phyloP scores from a whole-genome alignment of 148 eudicot genomes.

The Spergularia bocconei region DNA sequence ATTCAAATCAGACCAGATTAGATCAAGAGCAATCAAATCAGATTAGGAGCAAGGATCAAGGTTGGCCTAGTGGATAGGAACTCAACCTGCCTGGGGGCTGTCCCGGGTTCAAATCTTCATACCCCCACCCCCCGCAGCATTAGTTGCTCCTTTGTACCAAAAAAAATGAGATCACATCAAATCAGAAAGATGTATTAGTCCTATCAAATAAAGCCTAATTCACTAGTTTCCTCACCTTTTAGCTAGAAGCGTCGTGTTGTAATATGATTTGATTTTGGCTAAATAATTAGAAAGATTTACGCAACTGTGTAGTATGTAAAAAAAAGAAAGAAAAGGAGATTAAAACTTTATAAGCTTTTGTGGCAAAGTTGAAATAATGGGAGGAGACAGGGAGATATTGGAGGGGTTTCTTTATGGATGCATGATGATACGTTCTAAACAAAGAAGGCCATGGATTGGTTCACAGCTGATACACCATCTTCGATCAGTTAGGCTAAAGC shows the following conservation, averaged over 20 bases:
- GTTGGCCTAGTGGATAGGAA: too few relatives aligned
- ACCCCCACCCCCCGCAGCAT: too few relatives aligned
- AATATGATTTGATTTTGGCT: not conserved
- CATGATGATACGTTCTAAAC: slow-evolving; percentile 24
- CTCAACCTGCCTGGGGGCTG: too few relatives aligned
- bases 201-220: too few relatives aligned
- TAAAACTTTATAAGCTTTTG: slow-evolving; percentile 12
- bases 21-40: too few relatives aligned
- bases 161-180: too few relatives aligned
- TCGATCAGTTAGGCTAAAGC: slow-evolving; percentile 14
- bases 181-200: too few relatives aligned
- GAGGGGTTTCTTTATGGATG: slow-evolving; percentile 25
- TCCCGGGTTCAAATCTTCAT: too few relatives aligned
- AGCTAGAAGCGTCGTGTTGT: not conserved
- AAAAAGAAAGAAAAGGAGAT: not conserved
- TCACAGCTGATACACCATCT: slow-evolving; percentile 28
- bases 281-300: slow-evolving; percentile 9
- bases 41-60: too few relatives aligned
- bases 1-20: too few relatives aligned
- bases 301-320: not conserved
- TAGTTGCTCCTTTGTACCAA: too few relatives aligned
- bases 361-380: slow-evolving; percentile 16
- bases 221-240: too few relatives aligned
- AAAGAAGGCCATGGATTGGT: slow-evolving; percentile 22
- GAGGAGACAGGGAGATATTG: slow-evolving; percentile 19